Conservation (phyloP, 2,329 filamentous ascomycete species). For the Clonostachys sp. region DNA sequence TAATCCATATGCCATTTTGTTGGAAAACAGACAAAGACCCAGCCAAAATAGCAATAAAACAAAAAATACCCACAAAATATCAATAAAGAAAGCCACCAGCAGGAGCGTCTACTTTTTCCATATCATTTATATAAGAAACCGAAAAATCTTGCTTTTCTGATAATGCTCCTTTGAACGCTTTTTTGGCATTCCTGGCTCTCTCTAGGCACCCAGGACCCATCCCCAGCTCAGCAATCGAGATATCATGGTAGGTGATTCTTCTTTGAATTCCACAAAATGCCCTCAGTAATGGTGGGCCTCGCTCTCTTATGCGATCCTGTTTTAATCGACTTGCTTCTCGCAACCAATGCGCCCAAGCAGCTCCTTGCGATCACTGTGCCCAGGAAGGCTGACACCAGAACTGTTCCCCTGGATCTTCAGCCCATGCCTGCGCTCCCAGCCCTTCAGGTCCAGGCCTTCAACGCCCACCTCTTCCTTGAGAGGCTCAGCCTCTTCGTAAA, state of each 20-base stretch:
- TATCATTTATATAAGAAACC: background rate
- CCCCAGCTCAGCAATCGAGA: too few relatives aligned
- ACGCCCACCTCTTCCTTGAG: constrained; percentile 74
- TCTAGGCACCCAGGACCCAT: background rate
- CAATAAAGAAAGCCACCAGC: too few relatives aligned
- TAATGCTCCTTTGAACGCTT: background rate
- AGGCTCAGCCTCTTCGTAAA: constrained; percentile 49
- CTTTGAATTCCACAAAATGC: background rate
- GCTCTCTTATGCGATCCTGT: background rate
- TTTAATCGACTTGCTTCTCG: constrained; percentile 63
- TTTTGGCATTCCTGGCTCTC: background rate
- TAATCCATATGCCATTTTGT: too few relatives aligned
- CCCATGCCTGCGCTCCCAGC: constrained; percentile 53
- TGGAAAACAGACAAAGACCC: too few relatives aligned
- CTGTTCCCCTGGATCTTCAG: constrained; percentile 48
- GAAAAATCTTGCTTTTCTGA: too few relatives aligned
- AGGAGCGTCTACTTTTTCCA: background rate
- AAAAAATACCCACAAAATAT: too few relatives aligned
- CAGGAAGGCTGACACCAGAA: constrained; percentile 61
- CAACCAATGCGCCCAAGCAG: constrained; percentile 78
- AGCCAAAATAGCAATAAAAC: too few relatives aligned
- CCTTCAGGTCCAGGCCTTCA: constrained; percentile 63
- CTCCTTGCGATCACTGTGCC: constrained; percentile 75
- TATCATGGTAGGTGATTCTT: too few relatives aligned
- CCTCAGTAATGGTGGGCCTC: background rate